phyloP scores from a whole-genome alignment of 23 red algal genomes.

The Agarophyton chilense region DNA sequence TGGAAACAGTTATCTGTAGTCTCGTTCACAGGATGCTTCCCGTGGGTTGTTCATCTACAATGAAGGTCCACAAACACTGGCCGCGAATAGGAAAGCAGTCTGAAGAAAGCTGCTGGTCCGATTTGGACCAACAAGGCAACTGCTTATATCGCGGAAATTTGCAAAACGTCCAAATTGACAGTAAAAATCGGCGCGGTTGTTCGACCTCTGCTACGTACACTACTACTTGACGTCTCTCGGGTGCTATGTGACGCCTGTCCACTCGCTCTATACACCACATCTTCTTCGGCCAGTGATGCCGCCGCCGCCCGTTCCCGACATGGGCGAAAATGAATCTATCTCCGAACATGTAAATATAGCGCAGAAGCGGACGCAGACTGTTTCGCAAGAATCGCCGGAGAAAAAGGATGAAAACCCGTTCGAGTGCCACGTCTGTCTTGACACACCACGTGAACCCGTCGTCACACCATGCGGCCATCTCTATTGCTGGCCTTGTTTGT shows the following conservation, averaged over 20 bases:
- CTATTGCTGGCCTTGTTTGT: constrained; percentile 96
- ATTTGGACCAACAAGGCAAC: not conserved
- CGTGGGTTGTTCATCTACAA: too few species aligned
- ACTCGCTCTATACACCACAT: too few species aligned
- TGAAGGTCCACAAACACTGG: too few species aligned
- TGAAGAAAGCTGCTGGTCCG: not conserved
- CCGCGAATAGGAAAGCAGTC: too few species aligned
- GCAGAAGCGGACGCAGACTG: not conserved
- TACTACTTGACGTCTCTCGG: not conserved
- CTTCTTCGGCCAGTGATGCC: too few species aligned
- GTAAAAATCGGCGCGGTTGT: not conserved
- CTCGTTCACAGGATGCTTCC: too few species aligned
- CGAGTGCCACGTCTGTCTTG: constrained; percentile 99
- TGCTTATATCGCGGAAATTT: not conserved
- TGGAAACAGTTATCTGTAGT: too few species aligned
- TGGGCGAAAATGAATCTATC: not conserved
- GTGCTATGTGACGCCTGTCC: not conserved
- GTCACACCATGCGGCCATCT: constrained; percentile 98
- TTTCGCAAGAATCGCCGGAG: not conserved
- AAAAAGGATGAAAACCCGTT: constrained; percentile 57
- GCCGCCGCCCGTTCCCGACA: not conserved
- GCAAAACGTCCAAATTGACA: constrained; percentile 11
- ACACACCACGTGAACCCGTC: constrained; percentile 83
- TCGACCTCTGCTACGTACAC: not conserved
- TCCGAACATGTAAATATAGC: not conserved